Conservation (phyloP, 2,329 filamentous ascomycete genomes). For the Exophiala sp. region DNA sequence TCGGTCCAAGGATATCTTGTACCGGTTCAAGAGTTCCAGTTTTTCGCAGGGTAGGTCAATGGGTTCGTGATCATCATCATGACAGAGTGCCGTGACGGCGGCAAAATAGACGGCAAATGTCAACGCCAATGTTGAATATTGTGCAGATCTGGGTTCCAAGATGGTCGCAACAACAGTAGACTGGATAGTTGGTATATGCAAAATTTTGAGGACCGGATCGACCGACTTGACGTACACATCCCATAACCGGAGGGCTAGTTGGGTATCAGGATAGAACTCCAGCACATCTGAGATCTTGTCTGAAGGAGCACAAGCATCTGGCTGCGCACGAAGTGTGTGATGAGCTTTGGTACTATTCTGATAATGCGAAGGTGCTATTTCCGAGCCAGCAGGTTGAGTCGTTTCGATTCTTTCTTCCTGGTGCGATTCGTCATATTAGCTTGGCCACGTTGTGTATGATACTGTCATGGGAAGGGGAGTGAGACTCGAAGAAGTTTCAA, state of each 20-base stretch:
- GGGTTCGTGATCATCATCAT: slow-evolving; percentile 26
- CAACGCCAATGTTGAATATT: slow-evolving; percentile 29
- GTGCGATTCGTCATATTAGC: background rate
- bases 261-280: slow-evolving; percentile 8
- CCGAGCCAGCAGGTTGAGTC: background rate
- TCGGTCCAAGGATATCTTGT: slow-evolving; percentile 20
- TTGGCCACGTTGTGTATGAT: background rate
- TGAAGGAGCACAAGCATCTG: background rate
- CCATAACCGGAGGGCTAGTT: slow-evolving; percentile 23
- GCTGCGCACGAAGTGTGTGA: background rate
- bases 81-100: slow-evolving; percentile 31
- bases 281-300: slow-evolving; percentile 1
- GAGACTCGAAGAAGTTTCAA: background rate
- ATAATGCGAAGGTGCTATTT: background rate
- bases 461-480: background rate
- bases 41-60: slow-evolving; percentile 24
- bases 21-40: slow-evolving; percentile 23
- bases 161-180: slow-evolving; percentile 26
- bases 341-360: background rate
- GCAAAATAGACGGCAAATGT: slow-evolving; percentile 35
- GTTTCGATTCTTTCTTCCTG: background rate
- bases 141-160: slow-evolving; percentile 25
- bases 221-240: slow-evolving; percentile 29
- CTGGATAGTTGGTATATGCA: slow-evolving; percentile 26
- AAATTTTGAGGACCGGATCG: slow-evolving; percentile 29